These are phyloP conservation scores for Penicillium sp. DNA, from an alignment of 2,329 filamentous ascomycete genomes.

Conservation along the genomic window DNA sequence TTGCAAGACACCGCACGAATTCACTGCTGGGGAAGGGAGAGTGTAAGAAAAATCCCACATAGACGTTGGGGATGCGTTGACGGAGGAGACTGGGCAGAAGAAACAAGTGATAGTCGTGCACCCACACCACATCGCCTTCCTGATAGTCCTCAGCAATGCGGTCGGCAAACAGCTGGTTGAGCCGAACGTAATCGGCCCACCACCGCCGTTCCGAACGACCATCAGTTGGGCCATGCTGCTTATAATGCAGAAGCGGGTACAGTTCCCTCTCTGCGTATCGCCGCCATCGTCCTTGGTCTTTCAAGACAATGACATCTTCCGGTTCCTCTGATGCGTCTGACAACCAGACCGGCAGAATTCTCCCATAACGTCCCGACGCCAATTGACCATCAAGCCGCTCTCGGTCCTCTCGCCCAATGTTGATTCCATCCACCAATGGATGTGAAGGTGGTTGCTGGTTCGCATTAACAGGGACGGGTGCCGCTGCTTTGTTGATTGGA, in stretches of 20 bases:
- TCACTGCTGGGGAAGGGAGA: slow-evolving; percentile 95
- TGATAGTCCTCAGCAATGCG: slow-evolving; percentile 85
- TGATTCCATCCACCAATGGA: slow-evolving; percentile 65
- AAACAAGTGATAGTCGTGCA: slow-evolving; percentile 93
- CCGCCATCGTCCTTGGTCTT: slow-evolving; percentile 82
- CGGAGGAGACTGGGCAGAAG: slow-evolving; percentile 84
- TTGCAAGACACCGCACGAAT: slow-evolving; percentile 82
- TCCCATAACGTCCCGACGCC: slow-evolving; percentile 68
- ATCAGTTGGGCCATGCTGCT: slow-evolving; percentile 85
- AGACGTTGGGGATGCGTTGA: slow-evolving; percentile 80
- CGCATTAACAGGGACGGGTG: slow-evolving; percentile 71
- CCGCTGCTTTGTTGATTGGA: slow-evolving; percentile 70
- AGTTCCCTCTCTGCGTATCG: slow-evolving; percentile 87
- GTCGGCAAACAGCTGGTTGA: slow-evolving; percentile 91
- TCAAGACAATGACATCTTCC: slow-evolving; percentile 67
- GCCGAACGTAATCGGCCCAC: slow-evolving; percentile 88
- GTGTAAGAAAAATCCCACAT: slow-evolving; percentile 92
- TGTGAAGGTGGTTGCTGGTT: slow-evolving; percentile 56
- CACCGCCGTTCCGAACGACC: slow-evolving; percentile 75
- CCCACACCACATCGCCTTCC: slow-evolving; percentile 85
- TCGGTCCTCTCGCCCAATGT: slow-evolving; percentile 68
- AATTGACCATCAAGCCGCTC: slow-evolving; percentile 71
- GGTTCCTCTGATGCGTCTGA: slow-evolving; percentile 69
- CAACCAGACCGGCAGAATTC: slow-evolving; percentile 85
- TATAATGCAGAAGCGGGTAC: slow-evolving; percentile 93